Evolutionary conservation across 352 stramenopile species (phyloP), one percentile per base, ranked within the genome.

Genomic region (Aphanomyces stellatus): DNA sequence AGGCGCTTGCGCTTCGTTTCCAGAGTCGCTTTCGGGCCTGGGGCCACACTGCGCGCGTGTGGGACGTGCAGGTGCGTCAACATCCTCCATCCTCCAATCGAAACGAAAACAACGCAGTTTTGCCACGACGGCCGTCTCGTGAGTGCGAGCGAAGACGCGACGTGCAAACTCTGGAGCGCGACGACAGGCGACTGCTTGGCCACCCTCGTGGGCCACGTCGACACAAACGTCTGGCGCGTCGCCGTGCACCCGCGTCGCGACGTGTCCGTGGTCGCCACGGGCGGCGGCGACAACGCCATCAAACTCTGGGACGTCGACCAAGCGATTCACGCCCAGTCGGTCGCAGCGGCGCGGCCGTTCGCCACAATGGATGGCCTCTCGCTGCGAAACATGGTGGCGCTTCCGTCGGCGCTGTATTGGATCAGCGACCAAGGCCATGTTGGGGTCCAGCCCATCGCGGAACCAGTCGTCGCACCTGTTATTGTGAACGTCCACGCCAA

Each of bases 31-130:
- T 92, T 40, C 83, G 85, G 35, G 73, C 82, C 3, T 95, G 87
- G 87, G 84, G 85, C 30, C 87, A 95, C 70, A 79, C 74, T 5
- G 87, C 85, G n/a, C 80, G 87, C 19, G 76, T 95, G 51, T 95
- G 87, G 87, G 87, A 95, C 67, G 87, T 91, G 17, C 74, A 67
- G 60, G 60, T 67, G 57, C 31, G 13, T 13, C 31, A 1, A 8
- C 10, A 7, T 17, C 10, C n/a, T 25, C 11, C 7, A 25, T 15
- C 19, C 30, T 11, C 5, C 19, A 25, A 51, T 2, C 13, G 8
- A 25, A 33, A 10, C n/a, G 13, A 22, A 13, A 15, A 6, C 35
- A 81, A 27, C 93, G 93, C 53, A 90, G 77, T 69, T 62, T 69
- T 1, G 25, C 41, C 2, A 73, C n/a, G 6, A 57, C 33, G 49